Evolutionary conservation across 2,329 filamentous ascomycete genomes (phyloP).

Genomic region (Juglanconis oblonga): DNA sequence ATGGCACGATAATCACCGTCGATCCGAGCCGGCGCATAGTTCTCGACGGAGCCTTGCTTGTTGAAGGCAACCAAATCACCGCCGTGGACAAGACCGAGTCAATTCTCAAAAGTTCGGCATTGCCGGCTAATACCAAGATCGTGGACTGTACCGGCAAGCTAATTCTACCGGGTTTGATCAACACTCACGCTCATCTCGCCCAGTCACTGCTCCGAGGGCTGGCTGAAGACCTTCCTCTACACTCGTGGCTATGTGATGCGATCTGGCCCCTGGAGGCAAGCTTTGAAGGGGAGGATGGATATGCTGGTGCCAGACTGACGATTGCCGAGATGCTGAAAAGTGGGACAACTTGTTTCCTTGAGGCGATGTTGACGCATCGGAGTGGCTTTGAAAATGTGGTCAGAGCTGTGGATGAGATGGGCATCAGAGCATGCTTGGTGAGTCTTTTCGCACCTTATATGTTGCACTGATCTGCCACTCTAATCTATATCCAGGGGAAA

Average conservation of each 20-base stretch:
- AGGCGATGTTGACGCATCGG: constrained; percentile 42
- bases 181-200: constrained; percentile 48
- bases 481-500: constrained; percentile 25
- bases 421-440: constrained; percentile 24
- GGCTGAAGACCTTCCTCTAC: constrained; percentile 47
- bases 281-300: constrained; percentile 40
- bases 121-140: too few species aligned
- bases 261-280: constrained; percentile 39
- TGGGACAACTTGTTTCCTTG: constrained; percentile 49
- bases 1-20: constrained; percentile 52
- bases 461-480: not conserved
- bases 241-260: constrained; percentile 48
- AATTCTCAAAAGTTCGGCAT: too few species aligned
- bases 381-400: constrained; percentile 25
- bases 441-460: not conserved
- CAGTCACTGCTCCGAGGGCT: constrained; percentile 46
- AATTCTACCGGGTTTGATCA: constrained; percentile 47
- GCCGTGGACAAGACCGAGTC: too few species aligned
- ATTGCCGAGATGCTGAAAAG: constrained; percentile 49
- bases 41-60: constrained; percentile 42
- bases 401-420: constrained; percentile 20
- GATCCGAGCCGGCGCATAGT: constrained; percentile 43
- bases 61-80: constrained; percentile 24
- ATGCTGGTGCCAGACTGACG: constrained; percentile 43
- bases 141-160: constrained; percentile 38